Evolutionary conservation across 192 early-diverging fungal genomes (phyloP).

Genomic region (Podila minutissima): DNA sequence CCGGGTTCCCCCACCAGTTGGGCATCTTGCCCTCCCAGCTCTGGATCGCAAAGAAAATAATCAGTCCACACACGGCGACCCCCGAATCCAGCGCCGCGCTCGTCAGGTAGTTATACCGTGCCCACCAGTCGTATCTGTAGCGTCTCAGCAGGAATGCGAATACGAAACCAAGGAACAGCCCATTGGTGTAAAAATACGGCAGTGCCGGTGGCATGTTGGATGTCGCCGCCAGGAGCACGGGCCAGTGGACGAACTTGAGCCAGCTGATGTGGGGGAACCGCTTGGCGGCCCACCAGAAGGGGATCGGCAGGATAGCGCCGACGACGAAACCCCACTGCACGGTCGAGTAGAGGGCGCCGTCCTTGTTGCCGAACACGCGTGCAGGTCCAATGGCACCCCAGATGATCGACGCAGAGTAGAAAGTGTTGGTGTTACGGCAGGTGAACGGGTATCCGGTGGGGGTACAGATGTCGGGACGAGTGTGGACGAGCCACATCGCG

Average conservation of each 20-base stretch:
- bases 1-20: slow-evolving; percentile 22
- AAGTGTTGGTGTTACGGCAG: slow-evolving; percentile 56
- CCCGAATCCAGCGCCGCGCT: slow-evolving; percentile 67
- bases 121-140: no score
- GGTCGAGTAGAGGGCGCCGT: slow-evolving; percentile 9
- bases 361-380: slow-evolving; percentile 59
- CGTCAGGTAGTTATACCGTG: no score
- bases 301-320: no score
- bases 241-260: slow-evolving; percentile 67
- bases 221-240: no score
- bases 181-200: no score
- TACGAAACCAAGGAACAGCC: no score
- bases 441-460: slow-evolving; percentile 47
- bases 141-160: no score
- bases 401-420: slow-evolving; percentile 70
- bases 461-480: slow-evolving; percentile 50
- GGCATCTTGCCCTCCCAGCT: slow-evolving; percentile 2
- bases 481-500: slow-evolving; percentile 51
- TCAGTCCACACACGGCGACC: slow-evolving; percentile 53
- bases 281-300: no score
- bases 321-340: neutral
- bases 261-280: no score
- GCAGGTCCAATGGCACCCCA: slow-evolving; percentile 78
- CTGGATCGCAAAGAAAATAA: slow-evolving; percentile 55
- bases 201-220: slow-evolving; percentile 6